Base-by-base conservation (phyloP, 2,329 filamentous ascomycete species). In the Ilyonectria sp. region DNA sequence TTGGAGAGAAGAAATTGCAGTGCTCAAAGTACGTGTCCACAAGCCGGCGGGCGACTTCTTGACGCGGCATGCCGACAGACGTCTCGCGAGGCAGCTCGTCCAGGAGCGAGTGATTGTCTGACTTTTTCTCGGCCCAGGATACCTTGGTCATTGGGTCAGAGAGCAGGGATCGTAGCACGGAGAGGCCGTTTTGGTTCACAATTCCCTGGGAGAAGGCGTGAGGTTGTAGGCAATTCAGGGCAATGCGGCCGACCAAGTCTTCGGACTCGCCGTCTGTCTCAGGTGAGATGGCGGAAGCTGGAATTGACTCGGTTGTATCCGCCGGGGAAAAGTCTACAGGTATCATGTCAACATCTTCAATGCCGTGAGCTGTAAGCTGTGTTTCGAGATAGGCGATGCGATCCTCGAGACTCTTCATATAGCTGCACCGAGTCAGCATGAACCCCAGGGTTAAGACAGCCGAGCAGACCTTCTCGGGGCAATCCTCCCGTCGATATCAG, bases 21-120 rank as follows among this genome's bases (percentile, higher is more conserved):
- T 77, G 76, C 44, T 77, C 73, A 31, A 77, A 77, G n/a, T 77
- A 77, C 0, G 73, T 73, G 5, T 74, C 67, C 0, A 66, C 57
- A 1, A 77, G 62, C 35, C 64, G 2, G 44, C 6, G 8, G 21
- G 61, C 15, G 13, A 71, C 56, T 13, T 65, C 64, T 23, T 50
- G 6, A 11, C 56, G 11, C 43, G 76, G 60, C 46, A 76, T 2
- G 52, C 63, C 5, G 37, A 62, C 31, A 6, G 37, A 47, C 7
- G 11, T 67, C 63, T 9, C 72, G 10, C 21, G 71, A 2, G 69
- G 70, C 19, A 68, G 59, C 29, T 61, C 70, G 54, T 11, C 67
- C 40, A 15, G 58, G n/a, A 11, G 35, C 13, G 26, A 43, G 1
- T 26, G 60, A 17, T 52, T 55, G 54, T 56, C 60, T 2, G 60